phyloP scores from a whole-genome alignment of 352 stramenopile genomes.

The Pythium biforme region DNA sequence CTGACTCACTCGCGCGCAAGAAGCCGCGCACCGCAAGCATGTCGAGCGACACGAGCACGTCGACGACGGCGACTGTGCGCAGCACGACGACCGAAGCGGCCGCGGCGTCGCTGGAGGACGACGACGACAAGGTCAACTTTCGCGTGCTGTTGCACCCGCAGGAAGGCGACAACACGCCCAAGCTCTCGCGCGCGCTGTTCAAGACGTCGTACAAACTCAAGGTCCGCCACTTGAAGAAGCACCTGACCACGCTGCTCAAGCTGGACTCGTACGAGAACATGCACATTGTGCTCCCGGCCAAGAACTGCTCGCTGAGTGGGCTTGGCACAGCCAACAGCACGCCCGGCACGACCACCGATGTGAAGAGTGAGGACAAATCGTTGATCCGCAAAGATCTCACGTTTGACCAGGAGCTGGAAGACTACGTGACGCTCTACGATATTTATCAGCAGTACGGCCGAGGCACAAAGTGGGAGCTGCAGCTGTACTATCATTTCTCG shows the following conservation, averaged over 20 bases:
- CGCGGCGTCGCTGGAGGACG: not conserved
- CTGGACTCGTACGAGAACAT: slow-evolving; percentile 44
- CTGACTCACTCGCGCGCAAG: slow-evolving; percentile 33
- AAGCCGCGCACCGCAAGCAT: slow-evolving; percentile 16
- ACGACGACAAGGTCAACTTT: slow-evolving; percentile 51
- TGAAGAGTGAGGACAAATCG: not conserved
- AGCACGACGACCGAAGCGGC: not conserved
- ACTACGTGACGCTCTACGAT: slow-evolving; percentile 69
- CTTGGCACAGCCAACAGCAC: too few species aligned
- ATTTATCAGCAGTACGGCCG: slow-evolving; percentile 85
- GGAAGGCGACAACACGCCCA: slow-evolving; percentile 31
- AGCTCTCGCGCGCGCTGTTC: slow-evolving; percentile 56
- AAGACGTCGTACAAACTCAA: slow-evolving; percentile 65
- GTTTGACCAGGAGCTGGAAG: slow-evolving; percentile 73
- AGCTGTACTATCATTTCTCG: slow-evolving; percentile 78
- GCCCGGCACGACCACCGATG: slow-evolving; percentile 13
- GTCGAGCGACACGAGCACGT: slow-evolving; percentile 1
- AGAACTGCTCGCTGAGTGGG: slow-evolving; percentile 57
- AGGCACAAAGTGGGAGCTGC: slow-evolving; percentile 64
- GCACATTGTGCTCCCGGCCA: slow-evolving; percentile 52
- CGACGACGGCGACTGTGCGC: not conserved
- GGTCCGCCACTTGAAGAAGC: slow-evolving; percentile 70
- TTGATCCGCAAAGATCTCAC: slow-evolving; percentile 60
- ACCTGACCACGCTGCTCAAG: slow-evolving; percentile 52
- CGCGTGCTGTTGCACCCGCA: slow-evolving; percentile 59